Evolutionary conservation across 2,329 filamentous ascomycete genomes (phyloP), one percentile per base, ranked within the genome.

Genomic region (Aspergillus sergii): DNA sequence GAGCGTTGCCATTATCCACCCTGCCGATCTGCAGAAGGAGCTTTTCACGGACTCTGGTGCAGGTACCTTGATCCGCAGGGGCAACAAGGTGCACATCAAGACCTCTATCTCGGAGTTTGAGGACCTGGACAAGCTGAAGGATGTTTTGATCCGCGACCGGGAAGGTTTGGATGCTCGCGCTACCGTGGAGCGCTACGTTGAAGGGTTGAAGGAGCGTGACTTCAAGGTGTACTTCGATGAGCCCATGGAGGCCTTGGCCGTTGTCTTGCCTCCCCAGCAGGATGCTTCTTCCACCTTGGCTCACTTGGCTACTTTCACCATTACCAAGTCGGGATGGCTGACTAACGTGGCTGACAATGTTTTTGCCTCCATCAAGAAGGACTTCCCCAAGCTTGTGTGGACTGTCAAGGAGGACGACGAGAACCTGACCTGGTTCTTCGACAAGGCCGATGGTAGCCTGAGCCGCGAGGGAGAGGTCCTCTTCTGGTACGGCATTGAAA

Each of bases 341-440:
- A 95, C 91, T 63, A 97, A 97, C 75, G 89, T 97, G 39, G 92
- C 94, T 34, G 95, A 98, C 78, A 97, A 98, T 74, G 91, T 98
- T 62, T 97, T 98, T 78, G 88, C 91, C 67, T 91, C 91, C 66
- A 91, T 98, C 77, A 96, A 94, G 85, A 96, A 96, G 80, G 94
- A 97, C 75, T 91, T 94, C 78, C 89, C 93, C 60, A 93, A 91
- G 81, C 85, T 98, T 68, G 91, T 93, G 67, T 99, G 94, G 94
- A 96, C 93, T n/a, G 94, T 97, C 64, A 94, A 92, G 82, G 91
- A 94, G 74, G 91, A 96, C 70, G 94, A 98, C 72, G 94, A 98
- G 85, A 97, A 98, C 78, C 84, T 98, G 72, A 94, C 93, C 12
- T 98, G 94, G 95, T 97, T 98, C 84, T 96, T 96, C 70, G 94